Percentiles rank a stretch among this genome's conserved stretches.
Evolutionary conservation across 78 protist species (phyloP).

Genomic region (Dictyostelium intermedium): DNA sequence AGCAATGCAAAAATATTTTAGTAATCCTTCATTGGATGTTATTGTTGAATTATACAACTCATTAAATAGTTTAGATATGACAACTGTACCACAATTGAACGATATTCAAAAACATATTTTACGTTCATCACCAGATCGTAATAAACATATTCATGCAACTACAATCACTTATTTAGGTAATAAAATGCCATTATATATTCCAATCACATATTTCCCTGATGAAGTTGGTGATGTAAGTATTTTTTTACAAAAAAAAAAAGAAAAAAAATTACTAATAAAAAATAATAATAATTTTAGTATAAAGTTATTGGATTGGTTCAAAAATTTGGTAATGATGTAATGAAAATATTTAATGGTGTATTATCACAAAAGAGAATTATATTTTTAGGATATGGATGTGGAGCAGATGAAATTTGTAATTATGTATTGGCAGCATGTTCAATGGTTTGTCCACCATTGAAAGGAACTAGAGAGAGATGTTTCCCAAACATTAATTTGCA

Average conservation of each 20-base stretch:
- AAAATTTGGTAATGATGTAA: constrained; percentile 80
- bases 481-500: constrained; percentile 88
- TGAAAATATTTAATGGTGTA: constrained; percentile 89
- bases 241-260: neutral
- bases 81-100: constrained; percentile 67
- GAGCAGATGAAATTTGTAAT: constrained; percentile 83
- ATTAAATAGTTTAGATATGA: constrained; percentile 86
- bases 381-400: constrained; percentile 85
- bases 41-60: constrained; percentile 82
- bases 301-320: constrained; percentile 80
- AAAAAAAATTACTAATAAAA: neutral
- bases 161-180: constrained; percentile 63
- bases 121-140: constrained; percentile 74
- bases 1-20: constrained; percentile 79
- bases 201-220: constrained; percentile 78
- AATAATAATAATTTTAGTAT: neutral
- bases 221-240: constrained; percentile 83
- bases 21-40: constrained; percentile 30
- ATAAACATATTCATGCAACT: constrained; percentile 65
- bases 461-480: constrained; percentile 61
- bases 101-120: constrained; percentile 75
- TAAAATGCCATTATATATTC: constrained; percentile 83
- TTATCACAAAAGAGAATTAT: constrained; percentile 85
- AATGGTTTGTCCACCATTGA: constrained; percentile 89
- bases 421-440: constrained; percentile 77